phyloP scores from a whole-genome alignment of 2,329 filamentous ascomycete species.

The Amesomyces nigricolor region DNA sequence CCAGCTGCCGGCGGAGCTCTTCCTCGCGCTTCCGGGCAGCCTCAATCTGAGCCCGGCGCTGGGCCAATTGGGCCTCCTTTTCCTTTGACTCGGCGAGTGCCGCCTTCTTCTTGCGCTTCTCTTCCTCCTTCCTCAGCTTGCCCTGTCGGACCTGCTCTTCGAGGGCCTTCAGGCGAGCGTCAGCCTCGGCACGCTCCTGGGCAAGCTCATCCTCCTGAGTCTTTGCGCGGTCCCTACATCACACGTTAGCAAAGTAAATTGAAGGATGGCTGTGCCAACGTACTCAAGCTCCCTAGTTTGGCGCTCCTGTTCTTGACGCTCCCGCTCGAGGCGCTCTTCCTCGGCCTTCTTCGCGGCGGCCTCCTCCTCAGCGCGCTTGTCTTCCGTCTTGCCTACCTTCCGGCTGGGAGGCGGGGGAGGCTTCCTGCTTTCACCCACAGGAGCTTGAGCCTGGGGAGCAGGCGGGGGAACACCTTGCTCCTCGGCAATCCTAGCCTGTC shows the following conservation, averaged over 20 bases:
- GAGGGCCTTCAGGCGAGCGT: slow-evolving; percentile 77
- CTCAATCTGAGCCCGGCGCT: slow-evolving; percentile 86
- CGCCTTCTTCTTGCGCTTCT: slow-evolving; percentile 87
- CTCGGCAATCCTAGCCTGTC: slow-evolving; percentile 74
- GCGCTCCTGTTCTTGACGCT: slow-evolving; percentile 70
- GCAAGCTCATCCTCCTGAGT: slow-evolving; percentile 75
- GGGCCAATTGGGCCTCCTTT: slow-evolving; percentile 76
- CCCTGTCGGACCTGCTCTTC: slow-evolving; percentile 91
- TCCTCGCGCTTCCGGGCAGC: slow-evolving; percentile 84
- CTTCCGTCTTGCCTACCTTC: slow-evolving; percentile 56
- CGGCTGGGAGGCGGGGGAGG: slow-evolving; percentile 74
- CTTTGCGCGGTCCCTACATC: slow-evolving; percentile 61
- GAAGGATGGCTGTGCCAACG: slow-evolving; percentile 38
- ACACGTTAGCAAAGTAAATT: slow-evolving; percentile 25
- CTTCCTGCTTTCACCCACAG: slow-evolving; percentile 51
- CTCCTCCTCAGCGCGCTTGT: slow-evolving; percentile 55
- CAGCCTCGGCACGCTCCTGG: slow-evolving; percentile 72
- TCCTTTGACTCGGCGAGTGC: slow-evolving; percentile 81
- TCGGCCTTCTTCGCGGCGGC: slow-evolving; percentile 54
- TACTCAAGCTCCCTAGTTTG: slow-evolving; percentile 78
- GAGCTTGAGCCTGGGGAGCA: slow-evolving; percentile 37
- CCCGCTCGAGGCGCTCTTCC: slow-evolving; percentile 59
- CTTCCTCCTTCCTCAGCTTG: slow-evolving; percentile 93
- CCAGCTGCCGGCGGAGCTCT: slow-evolving; percentile 81
- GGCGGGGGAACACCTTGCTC: slow-evolving; percentile 64